Percentiles rank a stretch among this genome's conserved stretches.
Evolutionary conservation across 2,329 filamentous ascomycete species (phyloP).

Genomic region (Pleurostoma richardsiae): DNA sequence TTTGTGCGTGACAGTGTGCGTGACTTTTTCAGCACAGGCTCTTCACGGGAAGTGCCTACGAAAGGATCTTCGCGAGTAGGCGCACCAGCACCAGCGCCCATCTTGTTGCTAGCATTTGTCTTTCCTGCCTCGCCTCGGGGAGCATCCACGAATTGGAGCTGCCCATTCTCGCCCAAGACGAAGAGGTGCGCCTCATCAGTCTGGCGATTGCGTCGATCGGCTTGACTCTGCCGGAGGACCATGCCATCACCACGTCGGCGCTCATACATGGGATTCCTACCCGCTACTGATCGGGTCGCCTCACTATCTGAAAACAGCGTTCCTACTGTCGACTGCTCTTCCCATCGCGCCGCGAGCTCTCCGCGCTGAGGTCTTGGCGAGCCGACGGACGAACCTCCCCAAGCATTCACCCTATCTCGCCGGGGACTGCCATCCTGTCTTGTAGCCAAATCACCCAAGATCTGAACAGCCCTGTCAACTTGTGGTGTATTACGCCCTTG

Average conservation of each 20-base stretch:
- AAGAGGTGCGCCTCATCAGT: no score
- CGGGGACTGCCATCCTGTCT: not conserved
- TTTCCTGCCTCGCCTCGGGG: no score
- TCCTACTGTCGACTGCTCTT: slow-evolving; percentile 9
- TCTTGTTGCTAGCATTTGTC: no score
- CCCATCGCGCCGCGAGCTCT: slow-evolving; percentile 7
- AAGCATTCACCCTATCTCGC: not conserved
- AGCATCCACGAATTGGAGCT: no score
- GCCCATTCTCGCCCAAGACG: no score
- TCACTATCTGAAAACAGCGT: slow-evolving; percentile 8
- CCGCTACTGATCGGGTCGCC: slow-evolving; percentile 2
- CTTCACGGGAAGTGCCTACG: slow-evolving; percentile 15
- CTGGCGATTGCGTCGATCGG: no score
- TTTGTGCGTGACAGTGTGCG: slow-evolving; percentile 22
- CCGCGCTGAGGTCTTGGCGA: not conserved
- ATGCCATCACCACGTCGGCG: no score
- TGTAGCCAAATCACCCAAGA: not conserved
- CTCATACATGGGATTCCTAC: no score
- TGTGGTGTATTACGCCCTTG: not conserved
- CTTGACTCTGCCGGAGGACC: no score
- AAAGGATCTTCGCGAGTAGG: slow-evolving; percentile 12
- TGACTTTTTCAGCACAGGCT: slow-evolving; percentile 17
- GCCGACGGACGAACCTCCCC: not conserved
- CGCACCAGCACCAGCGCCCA: no score
- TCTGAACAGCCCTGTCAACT: not conserved